Evolutionary conservation across 345 rosid genomes (phyloP), one percentile per base, ranked within the genome.

Genomic region (Clarkia xantiana): DNA sequence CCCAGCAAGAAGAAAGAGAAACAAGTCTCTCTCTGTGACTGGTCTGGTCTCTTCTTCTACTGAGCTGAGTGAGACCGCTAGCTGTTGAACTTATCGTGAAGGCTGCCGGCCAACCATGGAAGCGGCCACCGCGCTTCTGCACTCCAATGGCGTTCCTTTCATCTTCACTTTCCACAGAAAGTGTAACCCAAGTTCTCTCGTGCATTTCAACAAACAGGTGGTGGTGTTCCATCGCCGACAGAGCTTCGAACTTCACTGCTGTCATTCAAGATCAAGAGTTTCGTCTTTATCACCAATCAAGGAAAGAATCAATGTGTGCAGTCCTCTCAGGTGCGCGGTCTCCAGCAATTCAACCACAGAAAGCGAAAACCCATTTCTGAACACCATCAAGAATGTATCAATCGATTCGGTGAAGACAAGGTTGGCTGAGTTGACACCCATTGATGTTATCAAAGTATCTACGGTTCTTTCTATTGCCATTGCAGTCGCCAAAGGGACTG

Each of bases 191-290:
- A 44, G 62, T 49, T 82, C 86, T 68, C 18, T 62, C 18, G 56
- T 79, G 72, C 86, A 72, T 89, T 85, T 72, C 57, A 65, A 61
- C 94, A 74, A 85, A 71, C 95, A 69, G 29, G 23, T 69, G 18
- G 23, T 69, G 18, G 68, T 45, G 47, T 62, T 50, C 71, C 59
- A 40, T 15, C 40, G 29, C 71, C 7, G 34, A 57, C 47, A 54
- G 54, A 69, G 46, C 14, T 51, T 58, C 62, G 1, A 42, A 42
- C 12, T 64, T 45, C 49, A 53, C 64, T 51, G 14, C 18, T 23
- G 42, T 54, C 67, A 0, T 67, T 56, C 45, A 49, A 16, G 23
- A 42, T 2, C 49, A 34, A 14, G 42, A 42, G 22, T 43, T 10
- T 49, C 62, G 42, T 14, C 45, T 4, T 13, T 47, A 8, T 14